Evolutionary conservation across 345 rosid genomes (phyloP), one percentile per base, ranked within the genome.

Genomic region (Capsella bursapastoris): DNA sequence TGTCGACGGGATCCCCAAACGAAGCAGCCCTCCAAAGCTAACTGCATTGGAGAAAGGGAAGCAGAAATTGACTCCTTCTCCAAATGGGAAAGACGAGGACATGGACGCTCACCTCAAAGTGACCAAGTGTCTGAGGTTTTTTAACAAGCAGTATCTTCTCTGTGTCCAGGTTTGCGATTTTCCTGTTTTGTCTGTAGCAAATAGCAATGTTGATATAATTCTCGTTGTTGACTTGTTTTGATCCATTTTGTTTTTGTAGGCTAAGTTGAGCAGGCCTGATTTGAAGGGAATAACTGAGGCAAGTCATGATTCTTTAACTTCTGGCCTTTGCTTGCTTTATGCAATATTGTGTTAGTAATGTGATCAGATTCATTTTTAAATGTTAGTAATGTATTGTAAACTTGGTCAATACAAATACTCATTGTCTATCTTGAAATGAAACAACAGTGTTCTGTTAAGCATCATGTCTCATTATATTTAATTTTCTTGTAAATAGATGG

Each of bases 141-240:
- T 95, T 80, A 92, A 95, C 88, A 89, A 86, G 70, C 84, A 88
- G 3, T 92, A 90, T 82, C 98, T 95, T 31, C 91, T 89, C 38
- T 70, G 82, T 70, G 90, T 92, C 15, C 94, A 92, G 96, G 97
- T 92, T 11, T 57, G 68, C 66, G 58, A 8, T n/a, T 6, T 66
- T 32, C 1, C 4, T 53, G 0, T 59, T 49, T 43, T 66, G 3
- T 25, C 32, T 72, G n/a, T n/a, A 40, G 59, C 38, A 3, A 34
- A 34, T 6, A 34, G 37, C 37, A 16, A 52, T 66, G 15, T 16
- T 3, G 32, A 4, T 32, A 6, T 1, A 6, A 22, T 4, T 43
- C 16, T 58, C 40, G 52, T 66, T 62, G 35, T 66, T 66, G 70
- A 63, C 63, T 59, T 64, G 67, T 41, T 37, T 40, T 44, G 29